Evolutionary conservation across 768 basidiomycete genomes (phyloP).

Genomic region (Cyathus striatus): DNA sequence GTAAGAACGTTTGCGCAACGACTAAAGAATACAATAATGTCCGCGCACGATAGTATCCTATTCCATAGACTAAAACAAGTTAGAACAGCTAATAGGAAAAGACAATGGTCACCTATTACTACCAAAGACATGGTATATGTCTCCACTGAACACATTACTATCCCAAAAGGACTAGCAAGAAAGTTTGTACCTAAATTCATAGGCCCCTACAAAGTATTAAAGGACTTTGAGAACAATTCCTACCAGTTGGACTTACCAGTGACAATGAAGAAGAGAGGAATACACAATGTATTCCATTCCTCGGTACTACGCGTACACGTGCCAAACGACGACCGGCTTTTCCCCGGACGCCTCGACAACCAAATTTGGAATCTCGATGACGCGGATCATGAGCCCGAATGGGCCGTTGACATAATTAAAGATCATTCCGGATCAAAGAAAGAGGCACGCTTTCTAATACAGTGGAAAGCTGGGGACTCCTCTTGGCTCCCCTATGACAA

Average conservation of each 20-base stretch:
- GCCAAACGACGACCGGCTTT: slow-evolving; percentile 21
- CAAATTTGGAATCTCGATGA: slow-evolving; percentile 10
- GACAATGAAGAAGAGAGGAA: slow-evolving; percentile 9
- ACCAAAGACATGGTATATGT: slow-evolving; percentile 15
- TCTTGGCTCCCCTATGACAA: slow-evolving; percentile 16
- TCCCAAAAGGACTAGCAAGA: slow-evolving; percentile 14
- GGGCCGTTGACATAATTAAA: slow-evolving; percentile 8
- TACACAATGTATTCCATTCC: slow-evolving; percentile 26
- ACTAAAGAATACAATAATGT: slow-evolving; percentile 11
- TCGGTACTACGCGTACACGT: slow-evolving; percentile 16
- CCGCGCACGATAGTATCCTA: slow-evolving; percentile 23
- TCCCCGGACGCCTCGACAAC: slow-evolving; percentile 19
- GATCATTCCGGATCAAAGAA: slow-evolving; percentile 4
- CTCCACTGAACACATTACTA: slow-evolving; percentile 19
- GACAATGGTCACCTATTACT: slow-evolving; percentile 3
- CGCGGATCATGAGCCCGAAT: slow-evolving; percentile 3
- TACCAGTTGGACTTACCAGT: not conserved
- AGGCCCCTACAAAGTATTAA: slow-evolving; percentile 13
- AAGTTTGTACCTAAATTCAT: slow-evolving; percentile 27
- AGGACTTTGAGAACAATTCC: slow-evolving; percentile 4
- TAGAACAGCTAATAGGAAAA: slow-evolving; percentile 1
- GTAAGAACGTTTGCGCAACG: slow-evolving; percentile 15
- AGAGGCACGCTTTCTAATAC: slow-evolving; percentile 4
- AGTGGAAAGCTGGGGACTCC: slow-evolving; percentile 8
- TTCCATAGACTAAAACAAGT: slow-evolving; percentile 7